A percentile compares a stretch with the other conserved stretches of the same genome.
These are phyloP conservation scores for barley (Hordeum vulgare) DNA, from an alignment of 176 grass and related monocot genomes.

Conservation along the genomic window MorexV3_pseudomolecules_assembly NC_058521.1:526689332-526689831, in stretches of 20 bases:
- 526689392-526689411: too few relatives aligned
- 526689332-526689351: too few relatives aligned
- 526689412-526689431: too few relatives aligned
- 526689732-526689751: constrained; percentile 71
- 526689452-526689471: too few relatives aligned
- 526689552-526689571: constrained; percentile 6
- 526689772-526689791: constrained; percentile 99
- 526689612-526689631: neutral
- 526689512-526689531: too few relatives aligned
- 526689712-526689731: constrained; percentile 90
- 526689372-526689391: too few relatives aligned
- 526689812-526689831: neutral
- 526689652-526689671: constrained; percentile 5
- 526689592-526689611: neutral
- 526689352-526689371: too few relatives aligned
- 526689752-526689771: constrained; percentile 98
- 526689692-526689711: constrained; percentile 28
- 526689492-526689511: too few relatives aligned
- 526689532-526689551: neutral
- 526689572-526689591: neutral
- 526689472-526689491: too few relatives aligned
- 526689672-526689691: constrained; percentile 27
- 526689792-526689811: constrained; percentile 89
- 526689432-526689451: too few relatives aligned
- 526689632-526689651: neutral